phyloP scores from a whole-genome alignment of 1,284 basidiomycete species.

The Veloboletus limbatus region DNA sequence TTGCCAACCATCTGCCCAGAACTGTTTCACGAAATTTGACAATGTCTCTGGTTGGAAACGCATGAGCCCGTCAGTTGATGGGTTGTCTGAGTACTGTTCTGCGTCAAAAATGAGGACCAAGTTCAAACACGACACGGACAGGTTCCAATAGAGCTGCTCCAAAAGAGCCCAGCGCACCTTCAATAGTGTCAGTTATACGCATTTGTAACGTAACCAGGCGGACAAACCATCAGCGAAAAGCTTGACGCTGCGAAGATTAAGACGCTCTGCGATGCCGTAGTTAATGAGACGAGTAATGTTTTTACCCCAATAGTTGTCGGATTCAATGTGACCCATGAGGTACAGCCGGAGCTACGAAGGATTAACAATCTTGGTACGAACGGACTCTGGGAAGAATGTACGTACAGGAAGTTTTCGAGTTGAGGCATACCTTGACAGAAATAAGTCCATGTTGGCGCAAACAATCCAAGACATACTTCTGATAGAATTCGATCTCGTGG shows the following conservation, averaged over 20 bases:
- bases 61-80: conserved; percentile 69
- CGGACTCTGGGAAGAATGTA: neutral
- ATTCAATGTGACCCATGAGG: conserved; percentile 65
- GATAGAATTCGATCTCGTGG: conserved; percentile 62
- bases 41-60: conserved; percentile 54
- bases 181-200: conserved; percentile 6
- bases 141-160: conserved; percentile 86
- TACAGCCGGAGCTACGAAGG: conserved; percentile 64
- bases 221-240: conserved; percentile 71
- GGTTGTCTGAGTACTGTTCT: conserved; percentile 70
- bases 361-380: neutral
- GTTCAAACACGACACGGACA: conserved; percentile 15
- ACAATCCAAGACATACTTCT: conserved; percentile 43
- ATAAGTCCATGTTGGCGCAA: neutral
- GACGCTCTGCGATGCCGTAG: conserved; percentile 58
- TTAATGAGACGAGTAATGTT: conserved; percentile 59
- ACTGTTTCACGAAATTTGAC: conserved; percentile 53
- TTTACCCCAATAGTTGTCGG: conserved; percentile 64
- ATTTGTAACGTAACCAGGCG: neutral
- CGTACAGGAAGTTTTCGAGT: conserved; percentile 62
- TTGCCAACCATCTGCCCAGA: conserved; percentile 69
- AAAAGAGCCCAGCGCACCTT: conserved; percentile 86
- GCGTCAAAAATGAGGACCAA: conserved; percentile 2
- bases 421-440: conserved; percentile 50
- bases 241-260: conserved; percentile 79